Evolutionary conservation across 208 protist genomes (phyloP).

Genomic region (Acanthamoeba lugdunensis): DNA sequence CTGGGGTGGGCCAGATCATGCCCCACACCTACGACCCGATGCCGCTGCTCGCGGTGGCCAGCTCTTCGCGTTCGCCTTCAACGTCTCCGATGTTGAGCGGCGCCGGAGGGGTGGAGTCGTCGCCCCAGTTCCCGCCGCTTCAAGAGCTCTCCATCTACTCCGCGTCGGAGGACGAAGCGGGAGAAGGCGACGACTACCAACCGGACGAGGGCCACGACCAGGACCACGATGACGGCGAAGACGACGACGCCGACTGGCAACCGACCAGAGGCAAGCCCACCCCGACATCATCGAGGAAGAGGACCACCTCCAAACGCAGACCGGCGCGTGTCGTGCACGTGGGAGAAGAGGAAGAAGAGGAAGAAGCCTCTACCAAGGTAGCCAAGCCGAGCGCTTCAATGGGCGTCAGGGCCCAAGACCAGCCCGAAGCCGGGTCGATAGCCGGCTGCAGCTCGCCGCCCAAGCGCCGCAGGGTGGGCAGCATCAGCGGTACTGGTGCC

Average conservation of each 20-base stretch:
- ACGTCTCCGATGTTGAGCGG: too few relatives aligned
- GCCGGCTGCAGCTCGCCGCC: neutral
- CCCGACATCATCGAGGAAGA: too few relatives aligned
- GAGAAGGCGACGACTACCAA: neutral
- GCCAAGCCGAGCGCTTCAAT: too few relatives aligned
- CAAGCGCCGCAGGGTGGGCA: constrained; percentile 15
- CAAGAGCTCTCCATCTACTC: neutral
- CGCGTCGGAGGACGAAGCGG: neutral
- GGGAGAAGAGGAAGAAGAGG: neutral
- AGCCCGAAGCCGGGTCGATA: too few relatives aligned
- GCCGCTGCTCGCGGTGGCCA: neutral
- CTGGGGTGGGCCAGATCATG: too few relatives aligned
- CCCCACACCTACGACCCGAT: too few relatives aligned
- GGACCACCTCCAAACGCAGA: too few relatives aligned
- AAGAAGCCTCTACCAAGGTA: neutral
- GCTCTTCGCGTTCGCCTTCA: too few relatives aligned
- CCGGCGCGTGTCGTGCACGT: neutral
- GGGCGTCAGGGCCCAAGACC: neutral
- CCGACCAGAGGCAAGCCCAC: too few relatives aligned
- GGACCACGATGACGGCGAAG: neutral
- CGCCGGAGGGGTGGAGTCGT: too few relatives aligned
- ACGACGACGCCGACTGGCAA: too few relatives aligned
- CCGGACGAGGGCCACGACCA: neutral
- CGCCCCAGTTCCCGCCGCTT: neutral
- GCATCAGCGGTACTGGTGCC: neutral